These are phyloP conservation scores for Lactarius quietus DNA, from an alignment of 768 basidiomycete genomes.

Conservation along the genomic window DNA sequence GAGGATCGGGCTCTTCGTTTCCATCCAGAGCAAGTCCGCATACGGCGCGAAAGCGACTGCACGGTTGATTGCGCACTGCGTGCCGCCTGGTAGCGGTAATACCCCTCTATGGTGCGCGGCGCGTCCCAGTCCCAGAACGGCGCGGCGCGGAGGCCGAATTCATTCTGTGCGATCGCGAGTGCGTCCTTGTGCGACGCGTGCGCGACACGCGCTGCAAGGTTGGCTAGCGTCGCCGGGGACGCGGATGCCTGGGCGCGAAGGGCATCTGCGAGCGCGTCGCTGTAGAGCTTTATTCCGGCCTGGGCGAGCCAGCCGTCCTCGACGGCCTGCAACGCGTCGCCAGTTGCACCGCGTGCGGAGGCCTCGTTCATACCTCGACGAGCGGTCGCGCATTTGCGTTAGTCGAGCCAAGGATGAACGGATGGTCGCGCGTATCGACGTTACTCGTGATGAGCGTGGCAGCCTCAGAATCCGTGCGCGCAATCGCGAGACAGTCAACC, in stretches of 20 bases:
- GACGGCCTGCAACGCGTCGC: constrained; percentile 75
- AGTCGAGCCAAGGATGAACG: constrained; percentile 92
- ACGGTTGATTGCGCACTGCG: constrained; percentile 89
- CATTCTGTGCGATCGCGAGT: constrained; percentile 68
- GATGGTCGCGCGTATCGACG: constrained; percentile 95
- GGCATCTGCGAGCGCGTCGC: constrained; percentile 65
- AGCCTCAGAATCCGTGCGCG: constrained; percentile 96
- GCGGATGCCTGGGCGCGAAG: constrained; percentile 54
- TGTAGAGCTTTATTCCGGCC: constrained; percentile 81
- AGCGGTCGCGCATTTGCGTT: constrained; percentile 68
- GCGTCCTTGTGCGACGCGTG: constrained; percentile 69
- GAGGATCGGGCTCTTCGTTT: constrained; percentile 92
- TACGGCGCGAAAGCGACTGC: constrained; percentile 92
- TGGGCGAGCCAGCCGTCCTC: constrained; percentile 83
- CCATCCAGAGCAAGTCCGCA: constrained; percentile 93
- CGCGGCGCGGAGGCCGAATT: constrained; percentile 66
- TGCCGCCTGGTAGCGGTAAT: constrained; percentile 98
- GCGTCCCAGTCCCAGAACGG: constrained; percentile 97
- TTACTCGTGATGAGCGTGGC: constrained; percentile 96
- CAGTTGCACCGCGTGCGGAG: constrained; percentile 74
- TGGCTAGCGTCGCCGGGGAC: constrained; percentile 46
- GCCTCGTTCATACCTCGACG: constrained; percentile 81
- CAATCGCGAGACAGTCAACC: constrained; percentile 88
- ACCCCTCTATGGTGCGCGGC: constrained; percentile 92
- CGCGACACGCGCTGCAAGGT: constrained; percentile 60